Percentiles rank a stretch among this genome's conserved stretches.
These are phyloP conservation scores for Syncephalis fuscata DNA, from an alignment of 371 early-diverging fungal species.

Conservation along the genomic window DNA sequence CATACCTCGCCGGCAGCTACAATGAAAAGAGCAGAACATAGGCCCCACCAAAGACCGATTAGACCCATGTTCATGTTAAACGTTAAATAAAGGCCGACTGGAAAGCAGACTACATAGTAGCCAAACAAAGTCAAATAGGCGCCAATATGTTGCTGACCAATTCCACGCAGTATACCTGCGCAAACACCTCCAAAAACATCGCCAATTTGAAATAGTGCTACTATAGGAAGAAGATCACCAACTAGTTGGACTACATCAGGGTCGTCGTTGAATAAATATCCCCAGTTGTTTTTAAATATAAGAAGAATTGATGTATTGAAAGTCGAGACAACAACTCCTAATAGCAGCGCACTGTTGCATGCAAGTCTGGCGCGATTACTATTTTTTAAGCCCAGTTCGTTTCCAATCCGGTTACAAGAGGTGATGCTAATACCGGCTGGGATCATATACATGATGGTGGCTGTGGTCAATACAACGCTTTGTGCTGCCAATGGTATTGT, in stretches of 20 bases:
- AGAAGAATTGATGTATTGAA: constrained; percentile 20
- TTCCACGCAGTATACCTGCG: constrained; percentile 52
- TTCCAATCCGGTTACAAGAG: constrained; percentile 67
- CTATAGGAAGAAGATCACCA: constrained; percentile 50
- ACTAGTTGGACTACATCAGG: constrained; percentile 43
- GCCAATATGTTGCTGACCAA: constrained; percentile 48
- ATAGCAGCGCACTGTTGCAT: constrained; percentile 21
- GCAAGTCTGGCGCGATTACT: constrained; percentile 24
- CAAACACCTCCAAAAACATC: constrained; percentile 42
- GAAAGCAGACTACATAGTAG: constrained; percentile 41
- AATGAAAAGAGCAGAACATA: constrained; percentile 31
- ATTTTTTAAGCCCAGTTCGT: constrained; percentile 33
- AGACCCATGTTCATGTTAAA: constrained; percentile 35
- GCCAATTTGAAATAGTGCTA: constrained; percentile 62
- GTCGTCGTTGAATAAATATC: constrained; percentile 47
- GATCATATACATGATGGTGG: constrained; percentile 47
- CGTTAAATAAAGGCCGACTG: constrained; percentile 39
- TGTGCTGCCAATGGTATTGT: constrained; percentile 70
- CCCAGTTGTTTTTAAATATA: constrained; percentile 11
- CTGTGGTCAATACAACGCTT: constrained; percentile 56
- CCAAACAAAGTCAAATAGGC: constrained; percentile 46
- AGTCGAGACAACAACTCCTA: constrained; percentile 21
- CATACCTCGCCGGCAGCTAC: constrained; percentile 20
- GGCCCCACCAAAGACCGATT: constrained; percentile 45
- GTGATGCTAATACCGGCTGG: constrained; percentile 57